Percentiles rank a stretch among this genome's conserved stretches.
Evolutionary conservation across 164 flowering plant species (phyloP).

Genomic region (Aristolochia californica): DNA sequence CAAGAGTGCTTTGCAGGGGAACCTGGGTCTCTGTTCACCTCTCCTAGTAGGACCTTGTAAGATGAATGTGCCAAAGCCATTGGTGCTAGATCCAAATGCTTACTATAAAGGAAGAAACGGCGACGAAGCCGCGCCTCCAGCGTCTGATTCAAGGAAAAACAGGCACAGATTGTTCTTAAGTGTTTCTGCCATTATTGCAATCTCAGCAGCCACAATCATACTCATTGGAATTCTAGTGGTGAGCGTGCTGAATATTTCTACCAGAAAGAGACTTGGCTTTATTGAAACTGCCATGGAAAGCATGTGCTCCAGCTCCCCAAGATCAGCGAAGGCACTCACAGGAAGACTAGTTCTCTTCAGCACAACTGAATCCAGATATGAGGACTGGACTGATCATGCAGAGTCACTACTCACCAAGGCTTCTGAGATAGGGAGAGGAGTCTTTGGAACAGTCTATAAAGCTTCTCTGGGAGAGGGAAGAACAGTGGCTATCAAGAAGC

Average conservation of each 20-base stretch:
- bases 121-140: slow-evolving; percentile 6
- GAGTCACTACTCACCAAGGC: slow-evolving; percentile 65
- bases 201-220: slow-evolving; percentile 62
- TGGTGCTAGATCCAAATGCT: slow-evolving; percentile 68
- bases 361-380: slow-evolving; percentile 24
- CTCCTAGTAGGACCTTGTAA: slow-evolving; percentile 72
- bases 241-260: slow-evolving; percentile 57
- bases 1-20: slow-evolving; percentile 61
- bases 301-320: slow-evolving; percentile 64
- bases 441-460: slow-evolving; percentile 79
- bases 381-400: slow-evolving; percentile 35
- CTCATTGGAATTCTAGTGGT: slow-evolving; percentile 54
- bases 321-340: slow-evolving; percentile 27
- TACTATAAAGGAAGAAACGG: slow-evolving; percentile 25
- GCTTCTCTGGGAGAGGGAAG: slow-evolving; percentile 55
- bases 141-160: slow-evolving; percentile 7
- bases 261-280: slow-evolving; percentile 47
- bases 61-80: slow-evolving; percentile 78
- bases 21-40: slow-evolving; percentile 92
- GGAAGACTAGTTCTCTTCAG: slow-evolving; percentile 72
- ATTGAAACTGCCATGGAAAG: slow-evolving; percentile 64
- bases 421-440: slow-evolving; percentile 67
- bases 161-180: slow-evolving; percentile 55
- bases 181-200: slow-evolving; percentile 71
- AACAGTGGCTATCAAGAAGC: slow-evolving; percentile 57